Evolutionary conservation across 306 rosid genomes (phyloP).

Genomic region (Corylus americana): DNA sequence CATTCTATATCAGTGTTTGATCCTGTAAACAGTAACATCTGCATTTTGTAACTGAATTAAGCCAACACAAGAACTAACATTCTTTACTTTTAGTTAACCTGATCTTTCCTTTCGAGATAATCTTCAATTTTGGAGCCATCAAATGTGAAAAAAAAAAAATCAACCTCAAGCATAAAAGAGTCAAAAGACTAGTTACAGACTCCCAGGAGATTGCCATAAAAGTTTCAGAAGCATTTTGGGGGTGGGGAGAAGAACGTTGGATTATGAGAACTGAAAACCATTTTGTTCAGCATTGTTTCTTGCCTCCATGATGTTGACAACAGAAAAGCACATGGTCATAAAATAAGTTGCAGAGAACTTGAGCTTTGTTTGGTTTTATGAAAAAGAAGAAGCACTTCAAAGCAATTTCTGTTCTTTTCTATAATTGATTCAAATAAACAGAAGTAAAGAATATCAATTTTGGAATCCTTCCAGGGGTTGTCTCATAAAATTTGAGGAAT

Average conservation of each 20-base stretch:
- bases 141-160: not conserved
- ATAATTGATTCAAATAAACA: not conserved
- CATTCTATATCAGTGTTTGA: too few relatives aligned
- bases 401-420: not conserved
- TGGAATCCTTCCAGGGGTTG: too few relatives aligned
- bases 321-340: not conserved
- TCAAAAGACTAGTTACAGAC: too few relatives aligned
- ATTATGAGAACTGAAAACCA: not conserved
- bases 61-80: too few relatives aligned
- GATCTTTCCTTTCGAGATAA: too few relatives aligned
- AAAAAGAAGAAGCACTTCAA: not conserved
- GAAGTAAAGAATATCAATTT: too few relatives aligned
- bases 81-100: too few relatives aligned
- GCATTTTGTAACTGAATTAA: too few relatives aligned
- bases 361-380: not conserved
- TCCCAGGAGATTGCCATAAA: not conserved
- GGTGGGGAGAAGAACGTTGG: not conserved
- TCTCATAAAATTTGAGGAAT: slow-evolving; percentile 75
- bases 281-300: not conserved
- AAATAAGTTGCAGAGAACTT: not conserved
- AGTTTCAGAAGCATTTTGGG: not conserved
- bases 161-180: not conserved
- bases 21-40: too few relatives aligned
- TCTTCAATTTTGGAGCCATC: not conserved
- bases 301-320: not conserved